Evolutionary conservation across 352 stramenopile species (phyloP).

Genomic region (Peronospora tabacina): DNA sequence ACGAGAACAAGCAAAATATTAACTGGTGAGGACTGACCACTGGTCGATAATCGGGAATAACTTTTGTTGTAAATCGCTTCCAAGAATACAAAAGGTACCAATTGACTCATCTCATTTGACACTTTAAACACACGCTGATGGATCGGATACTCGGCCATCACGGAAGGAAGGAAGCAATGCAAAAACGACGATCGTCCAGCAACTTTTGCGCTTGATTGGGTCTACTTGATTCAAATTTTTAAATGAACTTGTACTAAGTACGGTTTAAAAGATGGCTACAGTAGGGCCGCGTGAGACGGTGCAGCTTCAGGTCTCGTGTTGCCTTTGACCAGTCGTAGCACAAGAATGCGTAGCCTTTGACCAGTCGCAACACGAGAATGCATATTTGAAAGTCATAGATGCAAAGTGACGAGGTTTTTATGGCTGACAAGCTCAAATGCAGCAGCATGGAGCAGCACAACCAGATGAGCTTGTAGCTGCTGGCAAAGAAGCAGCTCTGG

Average conservation of each 20-base stretch:
- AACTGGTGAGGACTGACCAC: background rate
- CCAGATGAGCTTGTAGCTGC: conserved; percentile 36
- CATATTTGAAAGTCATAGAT: conserved; percentile 34
- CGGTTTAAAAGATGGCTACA: conserved; percentile 11
- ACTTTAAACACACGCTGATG: conserved; percentile 49
- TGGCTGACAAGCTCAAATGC: conserved; percentile 25
- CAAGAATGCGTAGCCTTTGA: conserved; percentile 29
- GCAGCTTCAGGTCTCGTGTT: conserved; percentile 53
- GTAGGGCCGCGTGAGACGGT: conserved; percentile 19
- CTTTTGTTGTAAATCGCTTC: background rate
- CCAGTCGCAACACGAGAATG: conserved; percentile 25
- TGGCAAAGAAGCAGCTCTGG: conserved; percentile 31
- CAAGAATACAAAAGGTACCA: conserved; percentile 24
- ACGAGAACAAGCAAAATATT: background rate
- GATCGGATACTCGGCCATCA: conserved; percentile 23
- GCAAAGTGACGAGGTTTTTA: conserved; percentile 36
- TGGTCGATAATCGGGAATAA: conserved; percentile 4
- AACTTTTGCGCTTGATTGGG: background rate
- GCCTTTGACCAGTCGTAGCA: conserved; percentile 34
- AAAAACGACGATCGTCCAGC: background rate
- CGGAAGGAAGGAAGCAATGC: conserved; percentile 1
- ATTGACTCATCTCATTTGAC: conserved; percentile 36
- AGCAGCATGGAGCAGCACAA: conserved; percentile 22
- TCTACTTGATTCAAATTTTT: conserved; percentile 10
- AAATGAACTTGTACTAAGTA: conserved; percentile 8